Percentiles rank a stretch among this genome's conserved stretches.
These are phyloP conservation scores for Saccharomycopsis selenospora DNA, from an alignment of 805 yeast genomes.

Conservation along the genomic window DNA sequence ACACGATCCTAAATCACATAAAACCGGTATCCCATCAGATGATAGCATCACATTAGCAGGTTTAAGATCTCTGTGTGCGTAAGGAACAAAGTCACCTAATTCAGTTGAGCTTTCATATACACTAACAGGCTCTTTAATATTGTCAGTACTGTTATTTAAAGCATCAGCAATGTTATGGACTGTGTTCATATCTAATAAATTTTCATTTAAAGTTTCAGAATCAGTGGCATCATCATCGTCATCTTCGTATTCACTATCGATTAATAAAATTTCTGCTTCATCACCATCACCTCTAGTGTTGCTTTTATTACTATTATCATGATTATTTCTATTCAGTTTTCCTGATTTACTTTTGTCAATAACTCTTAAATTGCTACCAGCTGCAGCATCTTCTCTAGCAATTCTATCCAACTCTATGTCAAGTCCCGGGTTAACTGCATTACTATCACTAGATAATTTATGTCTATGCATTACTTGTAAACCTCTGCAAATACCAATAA, in stretches of 20 bases:
- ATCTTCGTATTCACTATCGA: slow-evolving; percentile 17
- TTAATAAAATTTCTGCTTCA: slow-evolving; percentile 11
- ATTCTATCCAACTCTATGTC: slow-evolving; percentile 9
- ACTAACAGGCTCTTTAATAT: slow-evolving; percentile 26
- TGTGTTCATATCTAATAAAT: neutral
- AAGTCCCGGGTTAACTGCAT: neutral
- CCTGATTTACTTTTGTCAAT: neutral
- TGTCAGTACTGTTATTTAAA: slow-evolving; percentile 27
- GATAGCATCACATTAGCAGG: slow-evolving; percentile 85
- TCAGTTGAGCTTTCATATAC: slow-evolving; percentile 34
- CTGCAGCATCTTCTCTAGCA: slow-evolving; percentile 1
- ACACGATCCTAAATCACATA: slow-evolving; percentile 82
- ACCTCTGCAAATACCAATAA: slow-evolving; percentile 69
- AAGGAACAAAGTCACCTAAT: slow-evolving; percentile 52
- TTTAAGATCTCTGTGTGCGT: slow-evolving; percentile 81
- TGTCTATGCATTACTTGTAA: slow-evolving; percentile 67
- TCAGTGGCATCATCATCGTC: slow-evolving; percentile 7
- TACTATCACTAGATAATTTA: slow-evolving; percentile 26
- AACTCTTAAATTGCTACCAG: neutral
- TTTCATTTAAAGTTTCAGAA: neutral
- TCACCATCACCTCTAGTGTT: neutral
- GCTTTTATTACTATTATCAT: slow-evolving; percentile 12
- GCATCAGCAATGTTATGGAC: slow-evolving; percentile 24
- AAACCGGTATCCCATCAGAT: slow-evolving; percentile 65
- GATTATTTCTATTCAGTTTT: slow-evolving; percentile 5